Base-by-base conservation (phyloP, 2,329 filamentous ascomycete species). In the Ampelomyces quisqualis region DNA sequence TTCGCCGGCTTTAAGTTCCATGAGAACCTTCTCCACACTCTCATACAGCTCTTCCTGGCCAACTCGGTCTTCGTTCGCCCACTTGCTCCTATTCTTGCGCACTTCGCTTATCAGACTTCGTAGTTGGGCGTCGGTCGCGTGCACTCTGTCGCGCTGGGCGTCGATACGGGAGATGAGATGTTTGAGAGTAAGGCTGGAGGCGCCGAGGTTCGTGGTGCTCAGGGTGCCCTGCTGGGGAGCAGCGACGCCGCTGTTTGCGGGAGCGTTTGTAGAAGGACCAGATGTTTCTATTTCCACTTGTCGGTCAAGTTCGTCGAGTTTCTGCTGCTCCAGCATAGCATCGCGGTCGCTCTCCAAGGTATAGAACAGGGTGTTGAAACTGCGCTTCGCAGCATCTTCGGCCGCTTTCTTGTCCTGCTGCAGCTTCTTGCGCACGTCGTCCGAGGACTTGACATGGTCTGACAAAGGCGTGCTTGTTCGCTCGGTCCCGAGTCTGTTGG, bases 41-140 rank as follows among this genome's bases (percentile, higher is more conserved):
- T 98, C 93, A 65, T 98, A 98, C 5, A 98, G 77, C 70, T 98
- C 93, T 69, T 98, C 93, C 70, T 98, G 93, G 45, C 93, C 91
- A 47, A 98, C 86, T 55, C 94, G 93, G 57, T 98, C 93, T 69
- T 97, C 93, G 66, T 87, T 97, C 3, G 93, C 91, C 93, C 93
- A 98, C 72, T 98, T 98, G 70, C 91, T 97, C 59, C 93, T 80
- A 58, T 97, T 97, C 70, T 97, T 98, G 51, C 93, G 82, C 13
- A 98, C 93, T 69, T 98, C 93, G 58, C 93, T 96, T 80, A 98
- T 95, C 43, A 98, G 74, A 34, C 86, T 88, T 45, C 93, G 83
- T 45, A 98, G 76, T 64, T 98, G 91, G 17, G 90, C 86, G 72
- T 98, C 93, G 1, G 90, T 95, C 13, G 93, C 91, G 65, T 84